Conservation (phyloP, 2,329 filamentous ascomycete genomes). For the Plectosphaerella plurivora region DNA sequence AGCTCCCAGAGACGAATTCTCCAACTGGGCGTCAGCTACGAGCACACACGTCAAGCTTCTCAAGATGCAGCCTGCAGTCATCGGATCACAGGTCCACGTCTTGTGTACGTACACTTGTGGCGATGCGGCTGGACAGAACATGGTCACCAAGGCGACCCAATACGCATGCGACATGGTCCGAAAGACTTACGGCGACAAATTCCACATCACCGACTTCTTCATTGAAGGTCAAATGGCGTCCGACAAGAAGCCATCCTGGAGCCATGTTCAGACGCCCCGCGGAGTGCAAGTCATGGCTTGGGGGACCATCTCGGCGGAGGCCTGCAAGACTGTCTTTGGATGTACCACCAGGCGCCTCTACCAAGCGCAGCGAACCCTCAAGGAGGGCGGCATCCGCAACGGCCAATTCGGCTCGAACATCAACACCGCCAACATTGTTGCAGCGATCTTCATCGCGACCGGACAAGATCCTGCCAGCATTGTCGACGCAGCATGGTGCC, state of each 20-base stretch:
- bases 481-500: constrained; percentile 3
- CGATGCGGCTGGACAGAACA: constrained; percentile 3
- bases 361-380: neutral
- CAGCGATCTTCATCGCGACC: constrained; percentile 4
- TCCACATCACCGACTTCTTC: constrained; percentile 1
- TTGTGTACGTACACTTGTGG: constrained; percentile 3
- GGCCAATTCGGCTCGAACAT: constrained; percentile 5
- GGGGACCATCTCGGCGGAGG: constrained; percentile 1
- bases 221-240: constrained; percentile 3
- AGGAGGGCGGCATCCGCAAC: constrained; percentile 4
- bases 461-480: constrained; percentile 4
- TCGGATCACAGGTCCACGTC: constrained; percentile 3
- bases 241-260: constrained; percentile 5
- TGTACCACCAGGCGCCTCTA: constrained; percentile 1
- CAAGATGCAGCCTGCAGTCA: constrained; percentile 1
- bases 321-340: neutral
- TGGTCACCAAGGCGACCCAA: constrained; percentile 4
- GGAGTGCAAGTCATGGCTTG: constrained; percentile 5
- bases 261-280: constrained; percentile 1
- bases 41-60: constrained; percentile 2
- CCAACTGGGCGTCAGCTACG: constrained; percentile 1
- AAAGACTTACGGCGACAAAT: neutral
- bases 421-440: constrained; percentile 5
- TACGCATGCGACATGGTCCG: constrained; percentile 3
- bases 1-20: neutral